Evolutionary conservation across 176 grass and related monocot genomes (phyloP).

Genomic region (Lolium perenne): DNA sequence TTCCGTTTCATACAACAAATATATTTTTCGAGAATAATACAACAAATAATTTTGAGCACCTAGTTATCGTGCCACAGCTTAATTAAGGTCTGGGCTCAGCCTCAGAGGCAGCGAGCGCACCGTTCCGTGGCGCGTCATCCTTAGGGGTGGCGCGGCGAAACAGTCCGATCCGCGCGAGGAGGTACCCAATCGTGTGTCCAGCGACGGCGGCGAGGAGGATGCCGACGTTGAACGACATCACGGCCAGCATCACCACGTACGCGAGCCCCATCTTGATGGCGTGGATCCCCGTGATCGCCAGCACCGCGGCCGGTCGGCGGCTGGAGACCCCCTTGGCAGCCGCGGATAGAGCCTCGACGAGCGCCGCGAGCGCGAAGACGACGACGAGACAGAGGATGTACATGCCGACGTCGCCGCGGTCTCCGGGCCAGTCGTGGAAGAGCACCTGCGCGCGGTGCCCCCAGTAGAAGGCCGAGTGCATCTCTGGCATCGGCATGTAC

Average conservation of each 20-base stretch:
- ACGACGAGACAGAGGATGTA: slow-evolving; percentile 64
- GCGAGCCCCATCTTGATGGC: slow-evolving; percentile 47
- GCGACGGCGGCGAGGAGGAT: slow-evolving; percentile 59
- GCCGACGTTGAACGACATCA: slow-evolving; percentile 75
- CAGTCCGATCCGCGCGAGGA: slow-evolving; percentile 39
- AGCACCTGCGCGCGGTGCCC: slow-evolving; percentile 53
- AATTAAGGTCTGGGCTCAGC: slow-evolving; percentile 25
- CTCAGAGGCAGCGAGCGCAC: background rate
- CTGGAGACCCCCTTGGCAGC: slow-evolving; percentile 22
- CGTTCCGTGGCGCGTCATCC: background rate
- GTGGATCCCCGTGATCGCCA: slow-evolving; percentile 42
- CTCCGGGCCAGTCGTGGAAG: slow-evolving; percentile 66
- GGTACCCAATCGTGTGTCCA: slow-evolving; percentile 56
- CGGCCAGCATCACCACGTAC: slow-evolving; percentile 74
- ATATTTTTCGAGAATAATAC: background rate
- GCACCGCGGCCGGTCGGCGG: background rate
- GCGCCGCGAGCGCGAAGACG: slow-evolving; percentile 46
- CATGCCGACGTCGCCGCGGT: slow-evolving; percentile 45
- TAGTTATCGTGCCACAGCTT: background rate
- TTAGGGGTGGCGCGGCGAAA: background rate
- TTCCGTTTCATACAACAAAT: background rate
- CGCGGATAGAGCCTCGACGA: slow-evolving; percentile 50
- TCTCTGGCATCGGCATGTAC: slow-evolving; percentile 32
- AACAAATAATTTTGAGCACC: slow-evolving; percentile 2
- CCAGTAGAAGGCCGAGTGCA: slow-evolving; percentile 71